Base-by-base conservation (phyloP, 2,329 filamentous ascomycete species). In the Leptodontidium sp. region DNA sequence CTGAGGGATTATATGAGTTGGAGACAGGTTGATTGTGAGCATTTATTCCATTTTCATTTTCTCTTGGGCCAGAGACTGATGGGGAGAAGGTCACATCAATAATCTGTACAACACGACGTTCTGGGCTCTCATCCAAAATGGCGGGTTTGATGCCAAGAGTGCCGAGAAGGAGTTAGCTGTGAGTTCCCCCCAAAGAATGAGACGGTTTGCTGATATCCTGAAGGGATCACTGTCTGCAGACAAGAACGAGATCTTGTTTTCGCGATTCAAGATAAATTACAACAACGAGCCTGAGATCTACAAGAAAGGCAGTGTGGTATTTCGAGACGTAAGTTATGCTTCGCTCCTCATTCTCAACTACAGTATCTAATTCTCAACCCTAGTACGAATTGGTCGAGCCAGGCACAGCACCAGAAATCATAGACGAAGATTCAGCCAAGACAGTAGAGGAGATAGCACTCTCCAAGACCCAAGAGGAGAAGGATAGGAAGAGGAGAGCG, bases 21-120 rank as follows among this genome's bases (percentile, higher is more conserved):
- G 96, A 88, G 96, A 75, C 96, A 99, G 80, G 96, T 93, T 53
- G 96, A 99, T 79, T 98, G 96, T 96, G 79, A 80, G 90, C 81
- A 17, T 14, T 32, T 81, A 17, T 14, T 32, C 8, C n/a, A 2
- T 38, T 21, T 9, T 6, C 40, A 11, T 26, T 40, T 40, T 14
- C 32, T 32, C 35, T 17, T 15, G 2, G 45, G 1, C 32, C n/a
- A 43, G 68, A 75, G 40, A 76, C 45, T 43, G 17, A 32, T 49
- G 14, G 12, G 4, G 14, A 29, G 8, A 69, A 95, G 93, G 93
- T 73, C 96, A 99, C 79, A 97, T 99, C 75, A 99, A 99, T 80
- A 99, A 99, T 77, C 87, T 99, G 4, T 99, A 98, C 81, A 99
- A 99, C 79, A 99, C 96, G 0, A 93, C 93, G 0, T 98, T 98